Evolutionary conservation across 192 early-diverging fungal genomes (phyloP).

Genomic region (Backusella parvicylindrica): DNA sequence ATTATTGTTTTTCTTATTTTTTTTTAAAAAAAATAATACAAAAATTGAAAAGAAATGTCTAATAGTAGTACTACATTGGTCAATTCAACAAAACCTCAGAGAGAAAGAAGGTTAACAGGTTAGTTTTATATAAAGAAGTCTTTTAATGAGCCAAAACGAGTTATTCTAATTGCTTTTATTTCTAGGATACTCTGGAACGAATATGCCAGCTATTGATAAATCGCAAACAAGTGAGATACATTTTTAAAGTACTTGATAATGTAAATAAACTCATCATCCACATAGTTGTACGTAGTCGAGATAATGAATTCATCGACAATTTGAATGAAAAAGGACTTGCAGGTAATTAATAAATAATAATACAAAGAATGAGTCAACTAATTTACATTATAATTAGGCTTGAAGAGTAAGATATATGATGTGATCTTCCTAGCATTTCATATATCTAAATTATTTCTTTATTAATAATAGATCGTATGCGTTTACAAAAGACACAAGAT

Average conservation of each 20-base stretch:
- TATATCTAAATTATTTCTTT: too few relatives aligned
- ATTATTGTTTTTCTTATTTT: not conserved
- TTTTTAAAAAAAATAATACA: not conserved
- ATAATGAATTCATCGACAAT: not conserved
- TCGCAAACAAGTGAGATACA: not conserved
- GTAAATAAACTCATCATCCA: not conserved
- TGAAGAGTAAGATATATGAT: not conserved
- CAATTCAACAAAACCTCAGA: not conserved
- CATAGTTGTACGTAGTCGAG: not conserved
- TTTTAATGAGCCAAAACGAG: too few relatives aligned
- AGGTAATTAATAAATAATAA: not conserved
- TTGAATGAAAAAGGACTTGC: not conserved
- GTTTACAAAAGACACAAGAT: constrained; percentile 39
- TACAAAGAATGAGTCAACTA: not conserved
- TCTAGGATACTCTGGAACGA: not conserved
- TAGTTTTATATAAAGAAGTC: too few relatives aligned
- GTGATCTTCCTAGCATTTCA: not conserved
- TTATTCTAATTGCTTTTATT: too few relatives aligned
- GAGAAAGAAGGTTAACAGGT: not conserved
- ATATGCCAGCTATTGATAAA: not conserved
- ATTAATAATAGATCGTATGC: constrained; percentile 32
- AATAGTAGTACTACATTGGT: not conserved
- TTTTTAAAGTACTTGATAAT: not conserved
- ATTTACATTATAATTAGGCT: not conserved
- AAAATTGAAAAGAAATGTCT: not conserved